Evolutionary conservation across 2,329 filamentous ascomycete genomes (phyloP).

Genomic region (Coniella vitis): DNA sequence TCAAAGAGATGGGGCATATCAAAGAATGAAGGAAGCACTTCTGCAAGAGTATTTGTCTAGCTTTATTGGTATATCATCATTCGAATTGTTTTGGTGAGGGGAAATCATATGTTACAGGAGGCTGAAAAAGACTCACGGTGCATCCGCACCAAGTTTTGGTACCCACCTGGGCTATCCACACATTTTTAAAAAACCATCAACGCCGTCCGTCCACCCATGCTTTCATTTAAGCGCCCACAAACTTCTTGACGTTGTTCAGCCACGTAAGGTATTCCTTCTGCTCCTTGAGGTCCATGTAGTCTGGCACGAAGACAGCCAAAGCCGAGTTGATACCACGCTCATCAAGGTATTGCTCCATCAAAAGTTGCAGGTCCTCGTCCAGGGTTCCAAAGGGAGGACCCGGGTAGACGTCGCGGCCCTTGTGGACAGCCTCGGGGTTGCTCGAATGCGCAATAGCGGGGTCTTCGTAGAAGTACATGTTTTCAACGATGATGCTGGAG

Average conservation of each 20-base stretch:
- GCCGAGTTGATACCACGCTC: conserved; percentile 85
- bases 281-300: conserved; percentile 98
- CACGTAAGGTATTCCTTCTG: conserved; percentile 93
- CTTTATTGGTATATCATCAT: conserved; percentile 3
- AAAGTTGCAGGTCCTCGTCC: conserved; percentile 88
- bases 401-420: conserved; percentile 72
- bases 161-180: background rate
- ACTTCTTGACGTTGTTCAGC: conserved; percentile 80
- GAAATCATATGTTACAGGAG: conserved; percentile 5
- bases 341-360: conserved; percentile 89
- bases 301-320: conserved; percentile 83
- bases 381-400: conserved; percentile 91
- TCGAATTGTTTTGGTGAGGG: conserved; percentile 6
- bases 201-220: background rate
- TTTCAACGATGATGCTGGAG: conserved; percentile 79
- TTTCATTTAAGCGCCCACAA: conserved; percentile 60
- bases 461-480: conserved; percentile 81
- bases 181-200: too few species aligned
- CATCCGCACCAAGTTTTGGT: background rate
- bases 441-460: conserved; percentile 69
- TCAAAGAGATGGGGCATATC: too few species aligned
- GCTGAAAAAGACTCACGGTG: background rate
- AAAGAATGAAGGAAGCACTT: background rate
- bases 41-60: background rate
- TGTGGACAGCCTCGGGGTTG: conserved; percentile 69